Conservation (phyloP, 345 rosid species). For the Bruguiera parviflora region DNA sequence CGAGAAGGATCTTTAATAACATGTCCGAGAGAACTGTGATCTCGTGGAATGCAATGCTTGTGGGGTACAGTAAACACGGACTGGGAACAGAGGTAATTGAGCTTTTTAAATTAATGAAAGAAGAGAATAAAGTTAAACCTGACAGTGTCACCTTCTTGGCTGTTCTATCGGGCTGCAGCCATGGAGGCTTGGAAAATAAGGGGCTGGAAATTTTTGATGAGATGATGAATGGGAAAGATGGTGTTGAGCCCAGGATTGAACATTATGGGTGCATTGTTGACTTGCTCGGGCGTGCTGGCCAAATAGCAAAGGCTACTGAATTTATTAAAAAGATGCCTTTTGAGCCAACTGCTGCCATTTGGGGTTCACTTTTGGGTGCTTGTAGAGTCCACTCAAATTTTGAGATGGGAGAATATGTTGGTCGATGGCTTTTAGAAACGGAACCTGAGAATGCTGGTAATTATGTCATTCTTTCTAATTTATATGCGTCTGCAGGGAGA, state of each 20-base stretch:
- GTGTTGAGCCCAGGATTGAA: constrained; percentile 52
- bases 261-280: constrained; percentile 88
- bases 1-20: constrained; percentile 61
- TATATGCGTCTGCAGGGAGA: constrained; percentile 78
- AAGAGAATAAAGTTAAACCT: constrained; percentile 61
- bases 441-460: constrained; percentile 90
- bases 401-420: constrained; percentile 65
- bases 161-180: constrained; percentile 90
- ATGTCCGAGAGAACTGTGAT: constrained; percentile 69
- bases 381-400: constrained; percentile 73
- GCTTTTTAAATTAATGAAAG: constrained; percentile 63
- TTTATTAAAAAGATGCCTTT: constrained; percentile 63
- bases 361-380: constrained; percentile 82
- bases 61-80: constrained; percentile 85
- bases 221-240: constrained; percentile 44
- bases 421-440: constrained; percentile 49
- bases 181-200: constrained; percentile 74
- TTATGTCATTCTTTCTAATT: constrained; percentile 74
- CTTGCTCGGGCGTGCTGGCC: constrained; percentile 87
- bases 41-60: constrained; percentile 86
- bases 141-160: constrained; percentile 69
- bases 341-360: constrained; percentile 71
- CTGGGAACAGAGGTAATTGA: constrained; percentile 59
- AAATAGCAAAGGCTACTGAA: constrained; percentile 58
- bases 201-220: constrained; percentile 59